Percentiles rank a stretch among this genome's conserved stretches.
Evolutionary conservation across 2,329 filamentous ascomycete genomes (phyloP).

Genomic region (Colletotrichum zoysiae): DNA sequence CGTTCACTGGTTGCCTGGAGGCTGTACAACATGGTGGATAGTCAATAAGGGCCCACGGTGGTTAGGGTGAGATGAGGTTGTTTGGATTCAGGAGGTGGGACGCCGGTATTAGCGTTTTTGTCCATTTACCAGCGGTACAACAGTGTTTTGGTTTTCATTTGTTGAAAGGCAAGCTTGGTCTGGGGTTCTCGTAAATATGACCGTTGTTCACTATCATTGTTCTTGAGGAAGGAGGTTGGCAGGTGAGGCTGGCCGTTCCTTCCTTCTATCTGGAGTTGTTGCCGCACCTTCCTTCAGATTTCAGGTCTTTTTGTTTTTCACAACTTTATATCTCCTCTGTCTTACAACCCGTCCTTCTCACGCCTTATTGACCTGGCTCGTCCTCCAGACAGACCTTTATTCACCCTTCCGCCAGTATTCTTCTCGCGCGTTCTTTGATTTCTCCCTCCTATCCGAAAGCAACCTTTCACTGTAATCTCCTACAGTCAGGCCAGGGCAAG

Average conservation of each 20-base stretch:
- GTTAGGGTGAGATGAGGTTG: not conserved
- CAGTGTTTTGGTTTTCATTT: no score
- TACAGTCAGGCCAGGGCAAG: not conserved
- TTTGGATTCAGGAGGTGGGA: not conserved
- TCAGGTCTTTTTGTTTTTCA: not conserved
- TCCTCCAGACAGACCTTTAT: not conserved
- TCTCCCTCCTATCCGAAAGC: not conserved
- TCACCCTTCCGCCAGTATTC: not conserved
- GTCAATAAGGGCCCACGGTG: no score
- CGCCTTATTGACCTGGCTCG: not conserved
- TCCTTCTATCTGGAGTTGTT: slow-evolving; percentile 2
- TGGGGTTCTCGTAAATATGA: not conserved
- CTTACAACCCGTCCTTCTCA: not conserved
- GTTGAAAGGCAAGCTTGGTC: not conserved
- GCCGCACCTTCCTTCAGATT: not conserved
- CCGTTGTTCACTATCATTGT: not conserved
- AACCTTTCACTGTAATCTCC: not conserved
- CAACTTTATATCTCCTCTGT: not conserved
- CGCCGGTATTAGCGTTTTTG: not conserved
- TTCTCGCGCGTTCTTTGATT: not conserved
- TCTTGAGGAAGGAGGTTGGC: not conserved
- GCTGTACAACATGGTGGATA: not conserved
- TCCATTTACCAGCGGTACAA: no score
- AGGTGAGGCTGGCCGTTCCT: not conserved
- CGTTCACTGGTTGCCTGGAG: not conserved